Evolutionary conservation across 495 filamentous ascomycete genomes (phyloP).

Genomic region (Penicillium samsonianum): DNA sequence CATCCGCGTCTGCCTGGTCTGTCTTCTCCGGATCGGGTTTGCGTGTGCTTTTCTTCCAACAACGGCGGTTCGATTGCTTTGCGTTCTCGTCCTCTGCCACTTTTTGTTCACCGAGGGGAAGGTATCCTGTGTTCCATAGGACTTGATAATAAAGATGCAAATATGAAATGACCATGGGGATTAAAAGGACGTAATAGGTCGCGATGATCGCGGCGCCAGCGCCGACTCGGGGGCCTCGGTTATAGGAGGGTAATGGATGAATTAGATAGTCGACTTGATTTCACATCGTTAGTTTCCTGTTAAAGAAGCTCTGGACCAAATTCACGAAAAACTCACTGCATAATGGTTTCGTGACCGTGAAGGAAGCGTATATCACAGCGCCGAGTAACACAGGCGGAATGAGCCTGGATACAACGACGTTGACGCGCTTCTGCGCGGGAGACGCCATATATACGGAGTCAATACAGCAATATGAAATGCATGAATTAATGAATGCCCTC

Average conservation of each 20-base stretch:
- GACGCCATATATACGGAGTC: slow-evolving; percentile 29
- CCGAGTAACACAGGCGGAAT: slow-evolving; percentile 62
- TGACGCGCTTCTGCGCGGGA: slow-evolving; percentile 47
- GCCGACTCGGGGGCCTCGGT: slow-evolving; percentile 45
- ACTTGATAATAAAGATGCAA: slow-evolving; percentile 66
- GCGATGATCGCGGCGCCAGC: slow-evolving; percentile 68
- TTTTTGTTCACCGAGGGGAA: slow-evolving; percentile 55
- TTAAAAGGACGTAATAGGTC: slow-evolving; percentile 68
- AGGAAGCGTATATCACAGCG: slow-evolving; percentile 61
- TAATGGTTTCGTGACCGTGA: slow-evolving; percentile 59
- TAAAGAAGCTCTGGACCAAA: not conserved
- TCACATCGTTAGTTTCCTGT: not conserved
- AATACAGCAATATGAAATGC: slow-evolving; percentile 19
- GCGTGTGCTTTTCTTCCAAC: slow-evolving; percentile 18
- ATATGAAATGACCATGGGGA: slow-evolving; percentile 67
- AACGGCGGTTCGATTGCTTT: slow-evolving; percentile 16
- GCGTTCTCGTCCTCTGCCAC: slow-evolving; percentile 19
- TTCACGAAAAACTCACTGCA: slow-evolving; percentile 48
- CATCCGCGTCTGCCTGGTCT: slow-evolving; percentile 24
- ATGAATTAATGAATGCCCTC: not conserved
- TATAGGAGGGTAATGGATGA: slow-evolving; percentile 45
- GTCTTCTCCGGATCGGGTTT: slow-evolving; percentile 28
- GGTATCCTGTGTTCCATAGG: slow-evolving; percentile 65
- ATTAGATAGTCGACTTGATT: slow-evolving; percentile 64
- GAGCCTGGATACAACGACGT: slow-evolving; percentile 53